These are phyloP conservation scores for Colletotrichum horii DNA, from an alignment of 2,329 filamentous ascomycete species.

Conservation along the genomic window DNA sequence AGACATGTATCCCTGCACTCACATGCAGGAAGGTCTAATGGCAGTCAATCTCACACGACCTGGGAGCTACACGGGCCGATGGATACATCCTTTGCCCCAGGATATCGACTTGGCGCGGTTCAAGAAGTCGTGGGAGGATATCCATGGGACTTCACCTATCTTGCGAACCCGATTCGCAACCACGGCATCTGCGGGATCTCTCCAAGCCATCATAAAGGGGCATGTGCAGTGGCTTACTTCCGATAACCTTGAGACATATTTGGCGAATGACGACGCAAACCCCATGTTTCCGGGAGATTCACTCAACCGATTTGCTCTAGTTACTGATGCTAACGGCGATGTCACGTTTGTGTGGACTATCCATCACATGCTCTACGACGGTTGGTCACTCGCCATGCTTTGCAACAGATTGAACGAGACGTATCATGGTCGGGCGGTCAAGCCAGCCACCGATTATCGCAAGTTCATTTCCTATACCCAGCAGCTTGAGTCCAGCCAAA, in stretches of 20 bases:
- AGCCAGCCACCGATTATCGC: not conserved
- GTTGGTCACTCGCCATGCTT: constrained; percentile 3
- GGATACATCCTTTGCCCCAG: constrained; percentile 9
- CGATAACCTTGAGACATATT: constrained; percentile 4
- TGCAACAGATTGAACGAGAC: not conserved
- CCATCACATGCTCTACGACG: constrained; percentile 20
- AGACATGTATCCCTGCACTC: constrained; percentile 26
- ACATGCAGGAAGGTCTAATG: constrained; percentile 26
- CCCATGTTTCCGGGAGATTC: constrained; percentile 25
- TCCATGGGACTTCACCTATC: constrained; percentile 18
- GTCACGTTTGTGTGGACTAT: constrained; percentile 24
- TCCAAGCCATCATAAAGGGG: constrained; percentile 56
- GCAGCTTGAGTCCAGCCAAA: not conserved
- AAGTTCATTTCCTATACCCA: not conserved
- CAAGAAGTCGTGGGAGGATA: constrained; percentile 22
- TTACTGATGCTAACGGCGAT: not conserved
- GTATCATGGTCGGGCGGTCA: not conserved
- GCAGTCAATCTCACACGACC: constrained; percentile 26
- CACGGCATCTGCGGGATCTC: not conserved
- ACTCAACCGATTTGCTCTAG: constrained; percentile 24
- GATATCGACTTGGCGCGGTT: constrained; percentile 18
- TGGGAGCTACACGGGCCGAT: constrained; percentile 24
- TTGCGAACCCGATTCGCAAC: constrained; percentile 26
- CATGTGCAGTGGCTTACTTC: not conserved
- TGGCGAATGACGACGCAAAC: not conserved